Base-by-base conservation (phyloP, 805 yeast species). In the Wickerhamiella parazyma region DNA sequence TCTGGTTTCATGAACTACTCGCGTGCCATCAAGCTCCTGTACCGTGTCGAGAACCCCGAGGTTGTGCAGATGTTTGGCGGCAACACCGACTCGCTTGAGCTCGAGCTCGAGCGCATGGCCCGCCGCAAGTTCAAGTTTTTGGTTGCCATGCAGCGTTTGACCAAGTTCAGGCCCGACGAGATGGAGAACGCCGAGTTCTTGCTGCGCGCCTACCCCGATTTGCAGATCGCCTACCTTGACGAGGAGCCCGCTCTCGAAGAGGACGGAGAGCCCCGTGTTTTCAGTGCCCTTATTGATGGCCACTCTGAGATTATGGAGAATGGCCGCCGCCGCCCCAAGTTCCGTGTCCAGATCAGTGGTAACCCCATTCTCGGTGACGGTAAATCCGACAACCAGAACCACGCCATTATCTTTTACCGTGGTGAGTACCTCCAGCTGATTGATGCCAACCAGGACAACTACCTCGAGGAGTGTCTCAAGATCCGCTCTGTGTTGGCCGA, bases 1-100 rank as follows among this genome's bases (percentile, higher is more conserved):
- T 83, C 95, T 45, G 98, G 98, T 58, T 91, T 89, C 70, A 89
- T 89, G 98, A 91, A 89, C 69, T 89, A 89, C 63, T 81, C 95
- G 24, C 80, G 95, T 64, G 97, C 98, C 24, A 85, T 89, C 58
- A 91, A 87, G 65, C 69, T 89, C 56, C 70, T 89, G 48, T 86
- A 85, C 69, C 80, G 94, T 67, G 94, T 91, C 56, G 97, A 91
- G 65, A 83, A 84, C 63, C 94, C 94, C 36, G 94, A 83, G 63
- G 78, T 85, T 62, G 94, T 87, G 49, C 96, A 91, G 71, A 85
- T 87, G 86, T 89, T 87, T 61, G 97, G 96, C 55, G 97, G 97
- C 55, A 93, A 89, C 62, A 94, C 96, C 48, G 97, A 89, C 68
- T 93, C 94, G 56, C 73, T 76, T 45, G 97, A 91, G 70, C 76